Base-by-base conservation (phyloP, 495 filamentous ascomycete genomes). In the Aspergillus nidulans region DNA sequence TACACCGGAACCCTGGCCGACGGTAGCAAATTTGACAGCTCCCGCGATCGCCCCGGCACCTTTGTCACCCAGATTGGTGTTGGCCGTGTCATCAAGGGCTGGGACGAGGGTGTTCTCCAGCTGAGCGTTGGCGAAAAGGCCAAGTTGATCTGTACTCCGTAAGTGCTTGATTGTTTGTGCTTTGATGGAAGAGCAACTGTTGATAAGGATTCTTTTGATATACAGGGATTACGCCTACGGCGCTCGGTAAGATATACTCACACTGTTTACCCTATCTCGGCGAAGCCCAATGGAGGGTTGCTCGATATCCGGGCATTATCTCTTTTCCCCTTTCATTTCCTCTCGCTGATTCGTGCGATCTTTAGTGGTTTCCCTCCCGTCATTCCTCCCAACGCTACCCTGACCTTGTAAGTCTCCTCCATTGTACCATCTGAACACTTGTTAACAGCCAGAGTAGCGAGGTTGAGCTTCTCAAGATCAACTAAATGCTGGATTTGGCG, bases 1-100 rank as follows among this genome's bases (percentile, higher is more conserved):
- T 95, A 94, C 76, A 90, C 85, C 19, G 90, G 90, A 58, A 91
- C 81, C 71, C 77, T 95, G 41, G 87, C 87, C 73, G 87, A 92
- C 58, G 65, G 71, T 24, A 67, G 56, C 51, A 72, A 81, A 65
- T 94, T 96, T 70, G 90, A 95, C 70, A 85, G 85, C 55, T 94
- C 90, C 34, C 72, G 77, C 55, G 49, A 61, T 49, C 67, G 65
- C 28, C 81, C 80, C 38, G 82, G 78, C 9, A 79, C 84, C 50
- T 89, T 95, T 61, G 67, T 74, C 26, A 84, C 80, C 34, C 49
- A 70, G 46, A 94, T 96, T 63, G 90, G 90, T 38, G 71, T 84
- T 47, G 88, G 89, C 46, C 76, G 78, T 63, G 85, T 96, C 58
- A 96, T 96, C 73, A 80, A 78, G 71, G 90, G 90, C 42, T 95